Evolutionary conservation across 2,329 filamentous ascomycete species (phyloP).

Genomic region (Penicillium sp.): DNA sequence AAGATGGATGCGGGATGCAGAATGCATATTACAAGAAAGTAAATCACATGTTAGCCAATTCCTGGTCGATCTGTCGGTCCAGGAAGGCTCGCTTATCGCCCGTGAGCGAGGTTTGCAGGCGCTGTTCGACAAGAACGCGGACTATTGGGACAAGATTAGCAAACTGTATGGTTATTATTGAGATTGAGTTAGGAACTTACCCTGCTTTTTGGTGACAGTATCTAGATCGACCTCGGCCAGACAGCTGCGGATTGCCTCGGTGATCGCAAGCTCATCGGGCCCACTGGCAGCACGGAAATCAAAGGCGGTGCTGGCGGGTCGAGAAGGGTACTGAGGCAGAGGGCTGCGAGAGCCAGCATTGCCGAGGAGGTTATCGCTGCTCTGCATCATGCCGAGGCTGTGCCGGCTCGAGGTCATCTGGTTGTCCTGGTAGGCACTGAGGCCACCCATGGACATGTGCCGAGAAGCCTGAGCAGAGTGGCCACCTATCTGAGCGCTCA

Average conservation of each 20-base stretch:
- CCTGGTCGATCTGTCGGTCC: constrained; percentile 87
- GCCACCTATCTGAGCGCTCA: constrained; percentile 20
- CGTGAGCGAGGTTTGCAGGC: constrained; percentile 81
- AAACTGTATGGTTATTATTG: background rate
- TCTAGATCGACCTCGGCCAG: constrained; percentile 88
- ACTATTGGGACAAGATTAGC: constrained; percentile 44
- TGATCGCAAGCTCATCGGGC: constrained; percentile 75
- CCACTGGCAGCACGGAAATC: constrained; percentile 61
- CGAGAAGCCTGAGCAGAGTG: constrained; percentile 40
- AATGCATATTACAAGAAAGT: constrained; percentile 20
- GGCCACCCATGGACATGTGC: constrained; percentile 60
- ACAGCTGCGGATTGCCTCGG: constrained; percentile 79
- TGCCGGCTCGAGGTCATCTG: constrained; percentile 36
- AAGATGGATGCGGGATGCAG: constrained; percentile 1
- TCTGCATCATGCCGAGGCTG: constrained; percentile 45
- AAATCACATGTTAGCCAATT: constrained; percentile 84
- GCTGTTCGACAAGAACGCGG: constrained; percentile 84
- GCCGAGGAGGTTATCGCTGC: constrained; percentile 46
- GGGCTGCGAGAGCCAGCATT: constrained; percentile 47
- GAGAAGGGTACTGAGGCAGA: constrained; percentile 47
- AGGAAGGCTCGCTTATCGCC: constrained; percentile 87
- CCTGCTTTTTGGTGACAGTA: constrained; percentile 97
- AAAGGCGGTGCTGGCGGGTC: constrained; percentile 53
- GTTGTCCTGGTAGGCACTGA: constrained; percentile 48
- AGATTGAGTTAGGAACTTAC: constrained; percentile 37